Evolutionary conservation across 352 stramenopile genomes (phyloP), one percentile per base, ranked within the genome.

Genomic region (Globisporangium carolinianum): DNA sequence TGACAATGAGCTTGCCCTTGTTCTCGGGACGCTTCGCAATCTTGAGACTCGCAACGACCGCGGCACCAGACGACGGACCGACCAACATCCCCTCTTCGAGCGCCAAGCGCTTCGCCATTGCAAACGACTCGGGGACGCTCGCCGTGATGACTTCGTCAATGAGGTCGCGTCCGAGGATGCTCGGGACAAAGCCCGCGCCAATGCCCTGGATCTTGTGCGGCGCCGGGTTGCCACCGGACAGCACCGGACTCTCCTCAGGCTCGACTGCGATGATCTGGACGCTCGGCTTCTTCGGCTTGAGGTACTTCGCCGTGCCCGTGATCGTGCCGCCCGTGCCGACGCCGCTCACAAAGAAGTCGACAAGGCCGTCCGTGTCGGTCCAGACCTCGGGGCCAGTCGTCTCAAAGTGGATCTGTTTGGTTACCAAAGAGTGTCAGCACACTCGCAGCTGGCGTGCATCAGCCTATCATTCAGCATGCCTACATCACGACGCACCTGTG

Each of bases 91-190:
- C 87, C 63, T 94, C 83, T 58, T 92, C 81, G 11, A 91, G 69
- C 42, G 85, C 85, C 3, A 94, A 72, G 48, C 87, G 83, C 72
- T 94, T 91, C 58, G 83, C 73, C 80, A 96, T 95, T 18, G 72
- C 83, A 62, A 95, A 95, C 7, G 89, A 76, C 47, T 96, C 76
- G 6, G 86, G 73, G 46, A 78, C 84, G 66, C 77, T 93, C 35
- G 76, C 72, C 6, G 86, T 91, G 59, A 96, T 82, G 49, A 96
- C 83, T 63, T 97, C 86, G 62, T 97, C 89, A 51, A 97, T 91
- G 36, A 97, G 59, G 55, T 83, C 71, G 15, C 87, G 78, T 24
- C 79, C 65, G 1, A 97, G 67, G 47, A 96, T 90, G 54, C 83
- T 76, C 15, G 87, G 68, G 63, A 92, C 81, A 53, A 94, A 94